Evolutionary conservation across 1,284 basidiomycete genomes (phyloP).

Genomic region (Coniophora puteana): DNA sequence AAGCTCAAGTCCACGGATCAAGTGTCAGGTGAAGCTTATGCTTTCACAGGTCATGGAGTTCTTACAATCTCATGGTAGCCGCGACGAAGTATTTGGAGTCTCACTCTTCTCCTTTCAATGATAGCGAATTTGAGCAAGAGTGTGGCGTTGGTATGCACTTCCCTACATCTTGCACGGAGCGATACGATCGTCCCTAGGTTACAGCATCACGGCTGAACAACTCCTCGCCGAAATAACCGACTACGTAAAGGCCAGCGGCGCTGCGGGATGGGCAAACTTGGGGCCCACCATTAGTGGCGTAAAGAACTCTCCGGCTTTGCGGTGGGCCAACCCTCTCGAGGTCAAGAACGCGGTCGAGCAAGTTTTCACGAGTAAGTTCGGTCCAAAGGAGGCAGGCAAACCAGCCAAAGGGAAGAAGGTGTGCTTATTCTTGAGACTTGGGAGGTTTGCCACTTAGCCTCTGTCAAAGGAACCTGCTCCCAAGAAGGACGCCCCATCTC

Average conservation of each 20-base stretch:
- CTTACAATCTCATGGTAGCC: slow-evolving; percentile 40
- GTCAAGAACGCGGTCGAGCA: slow-evolving; percentile 86
- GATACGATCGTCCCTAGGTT: slow-evolving; percentile 47
- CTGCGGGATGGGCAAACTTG: slow-evolving; percentile 74
- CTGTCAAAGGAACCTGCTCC: slow-evolving; percentile 23
- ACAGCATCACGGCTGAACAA: slow-evolving; percentile 72
- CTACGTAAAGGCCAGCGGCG: slow-evolving; percentile 56
- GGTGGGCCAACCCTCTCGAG: slow-evolving; percentile 90
- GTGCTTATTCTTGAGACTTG: too few relatives aligned
- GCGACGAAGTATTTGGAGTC: slow-evolving; percentile 77
- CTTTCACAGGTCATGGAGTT: slow-evolving; percentile 1
- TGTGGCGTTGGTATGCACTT: slow-evolving; percentile 83
- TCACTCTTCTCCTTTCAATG: slow-evolving; percentile 60
- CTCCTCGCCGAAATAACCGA: slow-evolving; percentile 58
- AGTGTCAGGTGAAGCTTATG: slow-evolving; percentile 63
- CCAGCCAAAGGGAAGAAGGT: slow-evolving; percentile 67
- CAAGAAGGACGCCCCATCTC: slow-evolving; percentile 29
- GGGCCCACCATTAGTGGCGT: slow-evolving; percentile 70
- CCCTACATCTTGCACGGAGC: neutral
- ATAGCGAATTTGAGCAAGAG: slow-evolving; percentile 72
- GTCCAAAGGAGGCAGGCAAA: slow-evolving; percentile 69
- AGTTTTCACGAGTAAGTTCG: slow-evolving; percentile 74
- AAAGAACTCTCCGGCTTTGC: slow-evolving; percentile 66
- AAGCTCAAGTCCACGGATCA: slow-evolving; percentile 85
- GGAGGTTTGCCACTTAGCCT: too few relatives aligned